Base-by-base conservation (phyloP, 108 stramenopile genomes). In the Epipyxis sp. region DNA sequence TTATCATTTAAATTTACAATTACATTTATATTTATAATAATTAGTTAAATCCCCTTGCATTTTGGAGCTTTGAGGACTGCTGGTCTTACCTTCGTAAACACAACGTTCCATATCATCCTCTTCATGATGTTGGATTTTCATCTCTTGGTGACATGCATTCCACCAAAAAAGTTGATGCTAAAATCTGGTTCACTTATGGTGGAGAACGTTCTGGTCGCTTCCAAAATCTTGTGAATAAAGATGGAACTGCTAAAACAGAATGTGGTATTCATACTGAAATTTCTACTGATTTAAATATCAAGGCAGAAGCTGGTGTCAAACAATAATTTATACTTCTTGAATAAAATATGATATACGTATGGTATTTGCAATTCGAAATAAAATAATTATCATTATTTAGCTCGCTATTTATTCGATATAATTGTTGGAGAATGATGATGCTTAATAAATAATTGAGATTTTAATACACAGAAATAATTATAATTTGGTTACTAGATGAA, bases 11-110 rank as follows among this genome's bases (percentile, higher is more conserved):
- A n/a, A n/a, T n/a, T n/a, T n/a, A n/a, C n/a, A n/a, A n/a, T n/a
- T n/a, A n/a, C n/a, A n/a, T n/a, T n/a, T n/a, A n/a, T n/a, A n/a
- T n/a, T n/a, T n/a, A n/a, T n/a, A n/a, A n/a, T n/a, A n/a, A n/a
- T n/a, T n/a, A n/a, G n/a, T 65, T 83, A 87, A 97, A 97, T 82
- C 96, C 96, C 42, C 83, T 97, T 25, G 94, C 96, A 62, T 97
- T 95, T 92, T 95, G 96, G 96, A 90, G 93, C 25, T 83, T 97
- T 41, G 96, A 97, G 87, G 96, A 97, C 89, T 92, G 91, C 78
- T 97, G 94, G 82, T 92, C 93, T 69, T 97, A 97, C 90, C 91
- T 95, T 81, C 91, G 93, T 84, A 95, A 95, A 86, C 91, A 97
- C 89, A 78, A 93, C 59, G 92, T 93, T 39, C 94, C 93, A 25